These are phyloP conservation scores for Metschnikowia amazonensis DNA, from an alignment of 805 yeast species.

Conservation along the genomic window DNA sequence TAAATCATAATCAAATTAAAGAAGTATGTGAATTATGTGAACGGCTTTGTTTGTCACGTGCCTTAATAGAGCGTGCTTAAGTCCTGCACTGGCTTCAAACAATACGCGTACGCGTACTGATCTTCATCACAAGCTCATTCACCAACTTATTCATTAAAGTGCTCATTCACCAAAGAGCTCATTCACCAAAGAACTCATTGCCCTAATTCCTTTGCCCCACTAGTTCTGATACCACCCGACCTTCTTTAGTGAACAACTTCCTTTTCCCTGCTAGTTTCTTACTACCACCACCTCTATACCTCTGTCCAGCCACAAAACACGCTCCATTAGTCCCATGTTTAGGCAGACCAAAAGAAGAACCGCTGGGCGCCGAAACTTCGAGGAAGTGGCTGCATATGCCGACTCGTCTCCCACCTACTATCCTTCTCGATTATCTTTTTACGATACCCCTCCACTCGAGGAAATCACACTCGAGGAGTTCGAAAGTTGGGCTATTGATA, in stretches of 20 bases:
- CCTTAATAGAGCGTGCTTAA: not conserved
- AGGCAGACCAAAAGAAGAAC: constrained; percentile 73
- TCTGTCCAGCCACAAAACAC: not conserved
- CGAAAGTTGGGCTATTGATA: constrained; percentile 93
- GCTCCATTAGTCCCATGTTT: constrained; percentile 43
- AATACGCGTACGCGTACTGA: constrained; percentile 4
- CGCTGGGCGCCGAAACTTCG: constrained; percentile 68
- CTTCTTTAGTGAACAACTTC: not conserved
- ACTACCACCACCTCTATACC: not conserved
- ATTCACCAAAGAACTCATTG: no score
- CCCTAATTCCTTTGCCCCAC: no score
- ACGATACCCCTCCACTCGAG: constrained; percentile 69
- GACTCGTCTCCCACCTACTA: constrained; percentile 37
- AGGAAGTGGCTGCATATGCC: constrained; percentile 27
- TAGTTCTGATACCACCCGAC: no score
- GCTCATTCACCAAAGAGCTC: no score
- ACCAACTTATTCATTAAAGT: no score
- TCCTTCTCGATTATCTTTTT: constrained; percentile 66
- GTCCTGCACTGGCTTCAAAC: not conserved
- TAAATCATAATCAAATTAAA: no score
- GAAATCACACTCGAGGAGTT: constrained; percentile 91
- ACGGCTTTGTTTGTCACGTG: not conserved
- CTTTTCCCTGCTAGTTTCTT: not conserved
- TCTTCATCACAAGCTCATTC: not conserved
- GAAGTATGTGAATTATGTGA: no score